These are phyloP conservation scores for Candida berthetii DNA, from an alignment of 805 yeast species.

Conservation along the genomic window DNA sequence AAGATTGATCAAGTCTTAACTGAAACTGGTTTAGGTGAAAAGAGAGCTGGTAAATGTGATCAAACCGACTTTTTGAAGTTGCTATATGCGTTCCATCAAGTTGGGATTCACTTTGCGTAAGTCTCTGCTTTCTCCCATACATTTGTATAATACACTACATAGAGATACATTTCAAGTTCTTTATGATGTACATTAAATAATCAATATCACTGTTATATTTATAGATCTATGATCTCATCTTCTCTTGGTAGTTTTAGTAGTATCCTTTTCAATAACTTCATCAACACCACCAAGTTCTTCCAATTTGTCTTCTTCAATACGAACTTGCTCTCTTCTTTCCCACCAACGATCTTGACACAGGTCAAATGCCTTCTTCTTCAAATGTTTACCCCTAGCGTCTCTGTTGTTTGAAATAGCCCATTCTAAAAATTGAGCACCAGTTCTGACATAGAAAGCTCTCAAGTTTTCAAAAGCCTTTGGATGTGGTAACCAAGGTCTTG, in stretches of 20 bases:
- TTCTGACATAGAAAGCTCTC: slow-evolving; percentile 78
- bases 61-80: slow-evolving; percentile 88
- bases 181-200: too few relatives aligned
- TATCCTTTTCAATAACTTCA: slow-evolving; percentile 74
- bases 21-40: slow-evolving; percentile 76
- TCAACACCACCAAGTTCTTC: slow-evolving; percentile 92
- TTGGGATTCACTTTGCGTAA: slow-evolving; percentile 92
- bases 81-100: slow-evolving; percentile 91
- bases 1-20: slow-evolving; percentile 69
- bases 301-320: slow-evolving; percentile 79
- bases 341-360: slow-evolving; percentile 94
- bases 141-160: background rate
- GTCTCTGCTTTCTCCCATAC: background rate
- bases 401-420: slow-evolving; percentile 89
- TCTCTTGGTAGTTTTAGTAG: slow-evolving; percentile 44
- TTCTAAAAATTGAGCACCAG: slow-evolving; percentile 81
- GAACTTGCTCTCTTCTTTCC: slow-evolving; percentile 94
- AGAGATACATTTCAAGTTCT: too few relatives aligned
- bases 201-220: background rate
- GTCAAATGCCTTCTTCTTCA: slow-evolving; percentile 86
- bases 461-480: slow-evolving; percentile 89
- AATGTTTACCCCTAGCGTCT: slow-evolving; percentile 82
- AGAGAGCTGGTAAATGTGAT: slow-evolving; percentile 91
- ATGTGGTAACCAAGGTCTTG: slow-evolving; percentile 95
- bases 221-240: slow-evolving; percentile 27